Evolutionary conservation across 306 rosid genomes (phyloP).

Genomic region (Sphenostylis stenocarpa): DNA sequence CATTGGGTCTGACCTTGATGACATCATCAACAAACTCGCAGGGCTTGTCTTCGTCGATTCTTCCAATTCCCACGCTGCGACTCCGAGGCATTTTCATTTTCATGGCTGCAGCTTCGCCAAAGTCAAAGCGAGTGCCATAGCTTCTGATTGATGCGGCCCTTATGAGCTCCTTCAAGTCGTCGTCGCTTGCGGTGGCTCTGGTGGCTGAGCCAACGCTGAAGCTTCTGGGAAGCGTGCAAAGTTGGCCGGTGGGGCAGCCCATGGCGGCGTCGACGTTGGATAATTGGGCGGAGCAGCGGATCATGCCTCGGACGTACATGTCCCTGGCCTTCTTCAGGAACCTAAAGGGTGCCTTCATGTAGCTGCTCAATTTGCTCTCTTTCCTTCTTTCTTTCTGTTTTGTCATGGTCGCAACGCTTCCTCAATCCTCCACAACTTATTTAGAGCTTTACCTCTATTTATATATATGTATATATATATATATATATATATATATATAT

Average conservation of each 20-base stretch:
- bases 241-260: conserved; percentile 35
- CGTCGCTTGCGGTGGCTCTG: conserved; percentile 6
- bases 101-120: background rate
- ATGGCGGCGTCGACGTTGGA: conserved; percentile 31
- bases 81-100: conserved; percentile 32
- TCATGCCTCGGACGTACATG: conserved; percentile 55
- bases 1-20: conserved; percentile 14
- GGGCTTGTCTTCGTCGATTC: conserved; percentile 65
- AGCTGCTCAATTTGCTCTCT: conserved; percentile 21
- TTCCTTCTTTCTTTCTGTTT: conserved; percentile 10
- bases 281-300: conserved; percentile 31
- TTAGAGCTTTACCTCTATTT: background rate
- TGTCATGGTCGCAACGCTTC: background rate
- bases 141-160: conserved; percentile 43
- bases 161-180: conserved; percentile 55
- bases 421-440: background rate
- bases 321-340: conserved; percentile 46
- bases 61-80: conserved; percentile 52
- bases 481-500: too few species aligned
- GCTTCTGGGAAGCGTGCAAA: conserved; percentile 46
- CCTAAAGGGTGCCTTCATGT: conserved; percentile 51
- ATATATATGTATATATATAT: too few species aligned
- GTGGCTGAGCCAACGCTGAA: conserved; percentile 43
- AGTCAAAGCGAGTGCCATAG: background rate
- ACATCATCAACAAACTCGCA: conserved; percentile 47